Conservation (phyloP, 1,284 basidiomycete genomes). For the Malassezia arunalokei region DNA sequence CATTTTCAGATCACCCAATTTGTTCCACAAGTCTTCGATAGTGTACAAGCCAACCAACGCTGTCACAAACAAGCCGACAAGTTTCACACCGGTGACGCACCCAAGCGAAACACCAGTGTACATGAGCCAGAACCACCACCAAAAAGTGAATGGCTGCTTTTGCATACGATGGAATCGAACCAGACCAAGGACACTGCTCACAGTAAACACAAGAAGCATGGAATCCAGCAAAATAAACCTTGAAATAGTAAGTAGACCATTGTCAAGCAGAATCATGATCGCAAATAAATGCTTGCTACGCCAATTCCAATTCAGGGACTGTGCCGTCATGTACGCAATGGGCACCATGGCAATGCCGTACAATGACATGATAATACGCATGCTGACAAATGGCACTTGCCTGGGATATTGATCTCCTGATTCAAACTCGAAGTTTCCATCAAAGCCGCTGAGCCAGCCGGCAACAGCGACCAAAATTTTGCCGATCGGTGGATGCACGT, state of each 20-base stretch:
- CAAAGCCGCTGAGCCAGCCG: constrained; percentile 78
- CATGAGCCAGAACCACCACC: constrained; percentile 92
- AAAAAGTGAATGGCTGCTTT: constrained; percentile 77
- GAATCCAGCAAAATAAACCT: constrained; percentile 94
- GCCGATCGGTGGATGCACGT: constrained; percentile 77
- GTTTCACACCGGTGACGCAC: constrained; percentile 90
- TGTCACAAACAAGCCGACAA: constrained; percentile 89
- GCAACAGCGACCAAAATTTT: constrained; percentile 97
- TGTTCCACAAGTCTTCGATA: constrained; percentile 93
- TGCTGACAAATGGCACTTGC: constrained; percentile 76
- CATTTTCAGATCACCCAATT: constrained; percentile 91
- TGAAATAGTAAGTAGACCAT: constrained; percentile 90
- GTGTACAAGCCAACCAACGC: constrained; percentile 90
- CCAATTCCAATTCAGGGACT: constrained; percentile 83
- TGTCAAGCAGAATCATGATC: constrained; percentile 72
- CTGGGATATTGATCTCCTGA: constrained; percentile 76
- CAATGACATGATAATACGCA: constrained; percentile 84
- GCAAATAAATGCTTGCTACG: constrained; percentile 83
- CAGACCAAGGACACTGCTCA: constrained; percentile 85
- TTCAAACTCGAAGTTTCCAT: constrained; percentile 86
- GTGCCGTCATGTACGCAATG: constrained; percentile 85
- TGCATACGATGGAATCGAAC: constrained; percentile 95
- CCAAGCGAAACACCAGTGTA: constrained; percentile 87
- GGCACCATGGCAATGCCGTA: constrained; percentile 94
- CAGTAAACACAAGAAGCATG: constrained; percentile 95